A percentile compares a stretch with the other conserved stretches of the same genome.
Evolutionary conservation across 2,329 filamentous ascomycete genomes (phyloP).

Genomic region (Neonectria magnoliae): DNA sequence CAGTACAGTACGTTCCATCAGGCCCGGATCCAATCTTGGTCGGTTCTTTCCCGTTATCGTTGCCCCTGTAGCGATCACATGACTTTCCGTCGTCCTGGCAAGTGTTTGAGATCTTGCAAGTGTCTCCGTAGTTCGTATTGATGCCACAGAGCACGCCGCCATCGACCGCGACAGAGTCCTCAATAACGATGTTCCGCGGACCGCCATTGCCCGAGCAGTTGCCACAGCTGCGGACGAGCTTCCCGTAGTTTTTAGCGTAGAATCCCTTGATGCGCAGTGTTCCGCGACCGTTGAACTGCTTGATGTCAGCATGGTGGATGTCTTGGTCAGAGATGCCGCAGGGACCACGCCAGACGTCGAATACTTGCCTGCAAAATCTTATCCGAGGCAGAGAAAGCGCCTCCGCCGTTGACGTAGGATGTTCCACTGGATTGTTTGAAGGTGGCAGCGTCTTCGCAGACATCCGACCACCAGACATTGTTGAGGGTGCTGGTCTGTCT

Average conservation of each 20-base stretch:
- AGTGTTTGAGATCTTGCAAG: constrained; percentile 35
- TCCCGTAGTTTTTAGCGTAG: constrained; percentile 49
- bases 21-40: constrained; percentile 37
- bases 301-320: constrained; percentile 43
- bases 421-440: background rate
- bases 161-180: constrained; percentile 32
- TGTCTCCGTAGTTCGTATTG: constrained; percentile 43
- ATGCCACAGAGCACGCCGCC: constrained; percentile 40
- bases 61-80: constrained; percentile 35
- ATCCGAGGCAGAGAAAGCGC: background rate
- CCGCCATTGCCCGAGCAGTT: constrained; percentile 43
- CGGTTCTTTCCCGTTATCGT: constrained; percentile 34
- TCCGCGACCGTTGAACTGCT: constrained; percentile 44
- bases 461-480: constrained; percentile 53
- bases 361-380: background rate
- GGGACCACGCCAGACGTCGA: background rate
- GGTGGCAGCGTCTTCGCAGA: constrained; percentile 48
- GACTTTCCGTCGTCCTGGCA: constrained; percentile 38
- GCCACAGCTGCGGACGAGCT: constrained; percentile 61
- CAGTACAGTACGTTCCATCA: constrained; percentile 34
- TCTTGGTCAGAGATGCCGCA: background rate
- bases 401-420: background rate
- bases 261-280: constrained; percentile 41
- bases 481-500: constrained; percentile 39
- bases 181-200: constrained; percentile 34